Conservation (phyloP, 1,139 yeast species). For the Debaryomyces fabryi region DNA sequence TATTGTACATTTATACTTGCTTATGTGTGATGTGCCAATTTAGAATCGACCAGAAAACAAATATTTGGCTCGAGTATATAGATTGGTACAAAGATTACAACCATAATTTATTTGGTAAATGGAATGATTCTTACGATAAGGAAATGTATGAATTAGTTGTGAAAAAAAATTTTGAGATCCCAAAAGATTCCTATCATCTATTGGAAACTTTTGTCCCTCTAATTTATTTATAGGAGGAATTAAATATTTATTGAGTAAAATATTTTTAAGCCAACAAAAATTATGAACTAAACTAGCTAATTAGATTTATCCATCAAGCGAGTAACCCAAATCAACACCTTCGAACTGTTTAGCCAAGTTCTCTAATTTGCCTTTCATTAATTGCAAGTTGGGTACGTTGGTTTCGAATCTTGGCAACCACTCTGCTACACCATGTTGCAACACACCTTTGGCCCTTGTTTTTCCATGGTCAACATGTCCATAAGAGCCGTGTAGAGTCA, state of each 20-base stretch:
- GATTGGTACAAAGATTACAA: constrained; percentile 13
- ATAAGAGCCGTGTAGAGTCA: constrained; percentile 57
- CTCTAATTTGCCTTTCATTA: constrained; percentile 39
- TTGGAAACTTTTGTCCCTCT: not conserved
- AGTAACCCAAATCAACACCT: constrained; percentile 44
- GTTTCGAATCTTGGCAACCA: constrained; percentile 52
- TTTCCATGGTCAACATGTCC: constrained; percentile 51
- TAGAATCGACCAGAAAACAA: constrained; percentile 9
- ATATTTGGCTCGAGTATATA: constrained; percentile 14
- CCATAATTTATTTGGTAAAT: constrained; percentile 10
- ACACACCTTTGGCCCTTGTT: constrained; percentile 52
- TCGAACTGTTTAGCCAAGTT: constrained; percentile 42
- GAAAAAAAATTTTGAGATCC: constrained; percentile 3
- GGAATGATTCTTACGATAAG: constrained; percentile 15
- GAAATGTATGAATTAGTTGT: constrained; percentile 9
- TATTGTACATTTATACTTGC: constrained; percentile 15
- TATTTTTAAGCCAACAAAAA: too few species aligned
- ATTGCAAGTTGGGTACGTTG: constrained; percentile 34
- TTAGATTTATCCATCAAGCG: constrained; percentile 42
- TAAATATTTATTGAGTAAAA: not conserved
- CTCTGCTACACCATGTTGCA: constrained; percentile 57
- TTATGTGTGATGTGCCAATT: constrained; percentile 12
- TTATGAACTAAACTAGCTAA: not conserved
- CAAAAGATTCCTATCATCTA: not conserved
- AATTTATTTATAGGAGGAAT: not conserved